Evolutionary conservation across 208 protist species (phyloP).

Genomic region (Trypanosoma melophagium): DNA sequence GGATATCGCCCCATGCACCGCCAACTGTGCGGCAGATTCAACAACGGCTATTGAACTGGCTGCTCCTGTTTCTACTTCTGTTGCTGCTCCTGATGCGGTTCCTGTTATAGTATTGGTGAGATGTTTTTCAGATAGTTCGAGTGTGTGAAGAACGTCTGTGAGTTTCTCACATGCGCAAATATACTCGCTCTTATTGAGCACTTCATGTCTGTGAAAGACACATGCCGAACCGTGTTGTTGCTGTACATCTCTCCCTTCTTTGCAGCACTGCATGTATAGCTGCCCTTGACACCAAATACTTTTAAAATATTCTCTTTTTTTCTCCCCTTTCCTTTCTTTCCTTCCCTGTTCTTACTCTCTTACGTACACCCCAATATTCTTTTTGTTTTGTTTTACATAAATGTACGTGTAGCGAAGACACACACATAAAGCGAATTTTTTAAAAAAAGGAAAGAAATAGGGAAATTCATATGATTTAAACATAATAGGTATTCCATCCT

Average conservation of each 20-base stretch:
- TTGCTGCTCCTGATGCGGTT: slow-evolving; percentile 3
- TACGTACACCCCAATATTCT: too few relatives aligned
- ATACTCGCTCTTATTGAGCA: slow-evolving; percentile 22
- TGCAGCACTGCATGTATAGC: too few relatives aligned
- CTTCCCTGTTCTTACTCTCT: too few relatives aligned
- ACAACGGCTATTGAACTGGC: neutral
- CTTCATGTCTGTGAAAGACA: slow-evolving; percentile 29
- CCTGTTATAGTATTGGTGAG: too few relatives aligned
- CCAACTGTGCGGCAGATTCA: neutral
- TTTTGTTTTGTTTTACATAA: too few relatives aligned
- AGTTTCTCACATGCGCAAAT: slow-evolving; percentile 20
- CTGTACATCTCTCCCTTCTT: neutral
- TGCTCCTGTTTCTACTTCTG: neutral
- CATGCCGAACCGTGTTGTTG: slow-evolving; percentile 4
- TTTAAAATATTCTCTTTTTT: neutral
- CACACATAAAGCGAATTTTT: too few relatives aligned
- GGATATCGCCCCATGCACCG: slow-evolving; percentile 34
- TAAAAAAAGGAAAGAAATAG: too few relatives aligned
- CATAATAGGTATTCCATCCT: too few relatives aligned
- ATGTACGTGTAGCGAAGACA: too few relatives aligned
- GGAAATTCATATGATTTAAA: too few relatives aligned
- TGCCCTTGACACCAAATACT: neutral
- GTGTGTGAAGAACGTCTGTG: slow-evolving; percentile 14
- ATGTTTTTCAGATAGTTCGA: slow-evolving; percentile 11
- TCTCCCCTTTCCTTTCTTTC: slow-evolving; percentile 9